Conservation (phyloP, 192 early-diverging fungal genomes). For the Pilaira anomala region DNA sequence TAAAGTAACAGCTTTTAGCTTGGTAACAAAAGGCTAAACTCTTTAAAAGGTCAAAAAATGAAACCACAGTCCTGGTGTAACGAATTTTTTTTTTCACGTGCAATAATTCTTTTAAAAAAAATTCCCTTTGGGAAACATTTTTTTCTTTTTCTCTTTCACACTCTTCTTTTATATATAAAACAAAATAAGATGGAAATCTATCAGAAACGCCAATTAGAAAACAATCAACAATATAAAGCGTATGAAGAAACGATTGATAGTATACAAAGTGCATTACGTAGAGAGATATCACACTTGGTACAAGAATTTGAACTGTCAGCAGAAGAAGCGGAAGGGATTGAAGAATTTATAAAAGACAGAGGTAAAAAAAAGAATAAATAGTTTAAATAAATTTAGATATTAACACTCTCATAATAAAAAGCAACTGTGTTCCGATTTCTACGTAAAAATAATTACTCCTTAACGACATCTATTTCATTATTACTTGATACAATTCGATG, state of each 20-base stretch:
- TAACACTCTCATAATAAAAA: not conserved
- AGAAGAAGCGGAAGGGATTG: slow-evolving; percentile 3
- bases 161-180: not conserved
- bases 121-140: not conserved
- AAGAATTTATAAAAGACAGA: slow-evolving; percentile 31
- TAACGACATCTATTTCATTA: slow-evolving; percentile 26
- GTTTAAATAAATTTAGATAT: not conserved
- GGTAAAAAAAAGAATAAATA: slow-evolving; percentile 10
- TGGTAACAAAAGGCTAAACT: too few species aligned
- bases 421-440: slow-evolving; percentile 44
- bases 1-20: too few species aligned
- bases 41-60: too few species aligned
- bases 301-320: slow-evolving; percentile 19
- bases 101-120: too few species aligned
- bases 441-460: slow-evolving; percentile 24
- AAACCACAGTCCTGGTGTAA: too few species aligned
- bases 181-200: slow-evolving; percentile 28
- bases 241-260: slow-evolving; percentile 23
- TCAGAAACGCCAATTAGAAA: not conserved
- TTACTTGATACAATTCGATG: slow-evolving; percentile 37
- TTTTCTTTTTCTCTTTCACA: not conserved
- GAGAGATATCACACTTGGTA: slow-evolving; percentile 27
- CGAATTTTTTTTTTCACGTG: too few species aligned
- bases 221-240: slow-evolving; percentile 13
- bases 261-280: slow-evolving; percentile 23